Base-by-base conservation (phyloP, 1,139 yeast genomes). In the Taphrina communis region DNA sequence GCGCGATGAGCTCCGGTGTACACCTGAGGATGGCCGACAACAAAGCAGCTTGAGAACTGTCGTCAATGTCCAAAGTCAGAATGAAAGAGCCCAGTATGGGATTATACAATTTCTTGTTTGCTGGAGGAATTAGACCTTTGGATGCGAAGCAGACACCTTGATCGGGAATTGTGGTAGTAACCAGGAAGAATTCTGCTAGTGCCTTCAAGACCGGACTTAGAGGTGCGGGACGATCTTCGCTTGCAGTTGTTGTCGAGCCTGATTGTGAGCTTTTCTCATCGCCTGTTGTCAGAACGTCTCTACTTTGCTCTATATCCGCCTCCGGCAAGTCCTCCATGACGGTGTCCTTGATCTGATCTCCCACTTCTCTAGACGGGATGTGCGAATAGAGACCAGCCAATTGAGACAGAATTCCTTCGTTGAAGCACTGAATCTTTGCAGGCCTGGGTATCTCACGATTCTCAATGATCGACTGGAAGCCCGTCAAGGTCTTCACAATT, bases 1-100 rank as follows among this genome's bases (percentile, higher is more conserved):
- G 90, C 0, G 92, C 86, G 0, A 90, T 82, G 48, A 94, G 81
- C 75, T 92, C 97, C 0, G 90, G 88, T 60, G 86, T 82, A 44
- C 80, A 75, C 1, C 78, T 72, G 57, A 93, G 78, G 19, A 89
- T 82, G n/a, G 79, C 76, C 9, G 85, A 75, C 0, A 84, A 84
- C 38, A 89, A 81, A 48, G 83, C 83, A 70, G 88, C 80, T 73
- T 91, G 96, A 44, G 79, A 73, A 19, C 82, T 82, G 72, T 89
- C 88, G 72, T 89, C 93, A 90, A 94, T 88, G 75, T 89, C 90
- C 72, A 93, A 80, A 36, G 83, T 80, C 9, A 86, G 86, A 35
- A 91, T 76, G 8, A 91, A 78, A 1, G 87, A 83, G 74, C 86
- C 86, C 3, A 92, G 77, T 48, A 88, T 80, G 74, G 88, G 88